These are phyloP conservation scores for Triticum turgidum DNA, from an alignment of 176 grass and related monocot genomes.

Conservation along the genomic window DNA sequence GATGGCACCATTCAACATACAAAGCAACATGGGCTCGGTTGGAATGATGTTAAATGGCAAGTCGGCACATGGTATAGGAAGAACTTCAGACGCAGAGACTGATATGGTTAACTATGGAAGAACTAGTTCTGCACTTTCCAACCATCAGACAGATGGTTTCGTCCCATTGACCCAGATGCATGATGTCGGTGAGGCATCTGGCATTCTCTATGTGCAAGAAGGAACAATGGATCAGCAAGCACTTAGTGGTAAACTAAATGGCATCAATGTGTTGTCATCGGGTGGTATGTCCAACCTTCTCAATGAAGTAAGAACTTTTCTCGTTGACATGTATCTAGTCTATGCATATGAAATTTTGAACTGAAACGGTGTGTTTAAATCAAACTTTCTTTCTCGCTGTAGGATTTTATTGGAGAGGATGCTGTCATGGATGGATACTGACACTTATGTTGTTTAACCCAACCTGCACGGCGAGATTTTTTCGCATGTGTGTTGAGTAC, in stretches of 20 bases:
- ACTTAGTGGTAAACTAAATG: background rate
- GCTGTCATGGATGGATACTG: background rate
- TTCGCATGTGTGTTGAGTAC: background rate
- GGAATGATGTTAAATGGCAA: background rate
- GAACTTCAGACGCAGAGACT: background rate
- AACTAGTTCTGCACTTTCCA: background rate
- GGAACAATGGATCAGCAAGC: background rate
- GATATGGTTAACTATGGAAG: conserved; percentile 15
- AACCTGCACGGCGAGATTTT: background rate
- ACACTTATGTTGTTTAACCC: background rate
- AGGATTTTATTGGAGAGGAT: background rate
- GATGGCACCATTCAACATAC: conserved; percentile 3
- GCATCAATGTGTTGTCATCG: background rate
- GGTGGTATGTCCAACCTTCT: background rate
- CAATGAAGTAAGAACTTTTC: background rate
- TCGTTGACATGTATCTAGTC: background rate
- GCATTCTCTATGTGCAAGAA: background rate
- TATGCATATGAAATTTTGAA: background rate
- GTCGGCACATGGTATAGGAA: background rate
- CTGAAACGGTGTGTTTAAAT: background rate
- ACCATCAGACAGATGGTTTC: background rate
- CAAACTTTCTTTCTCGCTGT: background rate
- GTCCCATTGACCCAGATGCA: background rate
- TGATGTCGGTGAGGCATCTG: background rate
- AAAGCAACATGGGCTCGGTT: background rate